Conservation (phyloP, 257 asterid species). For the Linaria vulgaris region DNA sequence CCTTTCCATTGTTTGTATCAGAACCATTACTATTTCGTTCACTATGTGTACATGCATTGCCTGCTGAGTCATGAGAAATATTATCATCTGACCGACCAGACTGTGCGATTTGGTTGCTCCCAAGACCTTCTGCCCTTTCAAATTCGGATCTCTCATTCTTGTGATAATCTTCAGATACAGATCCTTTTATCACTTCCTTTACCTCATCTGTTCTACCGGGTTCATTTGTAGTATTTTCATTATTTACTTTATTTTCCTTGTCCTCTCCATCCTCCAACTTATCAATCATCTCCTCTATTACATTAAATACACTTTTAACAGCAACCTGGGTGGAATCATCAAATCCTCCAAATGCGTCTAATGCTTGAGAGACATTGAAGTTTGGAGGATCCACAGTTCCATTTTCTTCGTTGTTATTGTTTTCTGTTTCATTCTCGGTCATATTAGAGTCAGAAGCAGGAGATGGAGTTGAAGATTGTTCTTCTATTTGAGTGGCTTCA, state of each 20-base stretch:
- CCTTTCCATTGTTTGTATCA: slow-evolving; percentile 25
- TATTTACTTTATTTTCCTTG: slow-evolving; percentile 35
- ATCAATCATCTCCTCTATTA: slow-evolving; percentile 81
- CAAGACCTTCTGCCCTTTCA: slow-evolving; percentile 30
- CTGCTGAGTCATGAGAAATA: slow-evolving; percentile 28
- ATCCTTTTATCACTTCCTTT: slow-evolving; percentile 31
- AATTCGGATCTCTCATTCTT: slow-evolving; percentile 25
- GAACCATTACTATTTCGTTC: slow-evolving; percentile 23
- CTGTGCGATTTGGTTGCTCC: slow-evolving; percentile 22
- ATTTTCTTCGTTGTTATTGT: slow-evolving; percentile 9
- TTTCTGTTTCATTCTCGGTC: slow-evolving; percentile 22
- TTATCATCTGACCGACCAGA: slow-evolving; percentile 33
- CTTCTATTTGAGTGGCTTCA: slow-evolving; percentile 40
- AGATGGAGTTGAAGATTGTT: slow-evolving; percentile 39
- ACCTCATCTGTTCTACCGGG: slow-evolving; percentile 30
- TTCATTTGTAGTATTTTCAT: slow-evolving; percentile 29
- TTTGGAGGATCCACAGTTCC: slow-evolving; percentile 45
- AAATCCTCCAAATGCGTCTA: slow-evolving; percentile 72
- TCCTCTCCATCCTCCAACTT: slow-evolving; percentile 59
- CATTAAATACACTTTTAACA: slow-evolving; percentile 81
- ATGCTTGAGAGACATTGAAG: slow-evolving; percentile 79
- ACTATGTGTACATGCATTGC: slow-evolving; percentile 20
- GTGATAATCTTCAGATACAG: slow-evolving; percentile 31
- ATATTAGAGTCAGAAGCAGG: slow-evolving; percentile 44
- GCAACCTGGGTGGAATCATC: slow-evolving; percentile 98